Conservation (phyloP, 495 filamentous ascomycete genomes). For the Neurospora sp. region DNA sequence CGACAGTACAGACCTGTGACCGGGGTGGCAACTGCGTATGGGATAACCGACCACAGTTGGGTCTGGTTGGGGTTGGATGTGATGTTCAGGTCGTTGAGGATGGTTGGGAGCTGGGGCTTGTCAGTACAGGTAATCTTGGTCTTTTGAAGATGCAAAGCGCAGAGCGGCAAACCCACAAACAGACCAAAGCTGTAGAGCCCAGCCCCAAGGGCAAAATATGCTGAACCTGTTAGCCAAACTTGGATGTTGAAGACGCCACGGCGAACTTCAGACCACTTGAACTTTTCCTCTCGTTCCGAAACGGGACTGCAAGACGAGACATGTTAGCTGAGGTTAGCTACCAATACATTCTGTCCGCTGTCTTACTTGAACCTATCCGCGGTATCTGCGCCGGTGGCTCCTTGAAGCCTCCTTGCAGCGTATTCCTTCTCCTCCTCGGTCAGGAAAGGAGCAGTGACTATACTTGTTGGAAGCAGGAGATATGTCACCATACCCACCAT, state of each 20-base stretch:
- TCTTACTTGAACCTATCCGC: slow-evolving; percentile 27
- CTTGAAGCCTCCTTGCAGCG: slow-evolving; percentile 30
- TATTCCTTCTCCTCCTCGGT: slow-evolving; percentile 32
- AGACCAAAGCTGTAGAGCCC: slow-evolving; percentile 42
- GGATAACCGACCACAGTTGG: slow-evolving; percentile 58
- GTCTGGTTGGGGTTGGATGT: slow-evolving; percentile 50
- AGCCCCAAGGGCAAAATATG: slow-evolving; percentile 36
- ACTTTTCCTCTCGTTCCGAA: slow-evolving; percentile 33
- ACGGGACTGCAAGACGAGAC: slow-evolving; percentile 20
- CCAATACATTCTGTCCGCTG: not conserved
- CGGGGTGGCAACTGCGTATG: slow-evolving; percentile 51
- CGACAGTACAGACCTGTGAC: slow-evolving; percentile 37
- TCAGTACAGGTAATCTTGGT: slow-evolving; percentile 19
- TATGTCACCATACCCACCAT: slow-evolving; percentile 44
- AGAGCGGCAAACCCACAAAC: slow-evolving; percentile 28
- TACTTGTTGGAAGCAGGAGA: slow-evolving; percentile 49
- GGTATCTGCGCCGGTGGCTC: slow-evolving; percentile 9
- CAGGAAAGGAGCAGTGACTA: slow-evolving; percentile 44
- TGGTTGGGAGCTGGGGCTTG: slow-evolving; percentile 55
- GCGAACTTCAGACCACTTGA: slow-evolving; percentile 56
- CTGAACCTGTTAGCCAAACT: slow-evolving; percentile 38
- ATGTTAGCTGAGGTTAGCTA: not conserved
- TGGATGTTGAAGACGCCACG: slow-evolving; percentile 51
- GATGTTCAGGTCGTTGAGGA: slow-evolving; percentile 50
- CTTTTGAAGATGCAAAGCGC: slow-evolving; percentile 9